phyloP scores from a whole-genome alignment of 108 stramenopile species.

The Pseudonitzschia pungens region DNA sequence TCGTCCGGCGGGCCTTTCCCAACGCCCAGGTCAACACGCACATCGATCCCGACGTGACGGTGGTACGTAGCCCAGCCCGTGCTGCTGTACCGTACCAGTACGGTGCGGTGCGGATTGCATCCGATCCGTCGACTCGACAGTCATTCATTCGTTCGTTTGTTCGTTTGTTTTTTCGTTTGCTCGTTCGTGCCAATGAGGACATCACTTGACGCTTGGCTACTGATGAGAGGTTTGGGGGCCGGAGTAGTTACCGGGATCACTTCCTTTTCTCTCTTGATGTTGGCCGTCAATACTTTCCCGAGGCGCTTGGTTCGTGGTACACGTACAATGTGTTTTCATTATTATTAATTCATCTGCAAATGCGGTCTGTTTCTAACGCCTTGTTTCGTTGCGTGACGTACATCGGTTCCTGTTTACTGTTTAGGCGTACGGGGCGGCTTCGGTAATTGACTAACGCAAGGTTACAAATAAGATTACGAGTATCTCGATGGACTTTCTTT shows the following conservation, averaged over 20 bases:
- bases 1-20: slow-evolving; percentile 74
- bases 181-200: slow-evolving; percentile 41
- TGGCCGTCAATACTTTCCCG: slow-evolving; percentile 37
- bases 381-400: not conserved
- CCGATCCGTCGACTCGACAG: not conserved
- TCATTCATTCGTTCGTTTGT: not conserved
- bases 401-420: not conserved
- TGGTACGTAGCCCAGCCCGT: slow-evolving; percentile 21
- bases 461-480: no score
- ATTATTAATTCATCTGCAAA: not conserved
- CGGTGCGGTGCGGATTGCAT: not conserved
- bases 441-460: slow-evolving; percentile 88
- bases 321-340: no score
- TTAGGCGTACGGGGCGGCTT: slow-evolving; percentile 92
- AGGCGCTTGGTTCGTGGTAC: slow-evolving; percentile 18
- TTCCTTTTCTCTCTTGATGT: slow-evolving; percentile 49
- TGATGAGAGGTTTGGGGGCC: slow-evolving; percentile 54
- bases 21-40: slow-evolving; percentile 81
- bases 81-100: no score
- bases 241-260: slow-evolving; percentile 77
- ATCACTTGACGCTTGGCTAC: slow-evolving; percentile 69
- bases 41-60: slow-evolving; percentile 97
- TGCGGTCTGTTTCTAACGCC: not conserved
- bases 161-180: no score
- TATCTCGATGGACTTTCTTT: no score